Conservation (phyloP, 352 stramenopile genomes). For the Phytophthora litchii region DNA sequence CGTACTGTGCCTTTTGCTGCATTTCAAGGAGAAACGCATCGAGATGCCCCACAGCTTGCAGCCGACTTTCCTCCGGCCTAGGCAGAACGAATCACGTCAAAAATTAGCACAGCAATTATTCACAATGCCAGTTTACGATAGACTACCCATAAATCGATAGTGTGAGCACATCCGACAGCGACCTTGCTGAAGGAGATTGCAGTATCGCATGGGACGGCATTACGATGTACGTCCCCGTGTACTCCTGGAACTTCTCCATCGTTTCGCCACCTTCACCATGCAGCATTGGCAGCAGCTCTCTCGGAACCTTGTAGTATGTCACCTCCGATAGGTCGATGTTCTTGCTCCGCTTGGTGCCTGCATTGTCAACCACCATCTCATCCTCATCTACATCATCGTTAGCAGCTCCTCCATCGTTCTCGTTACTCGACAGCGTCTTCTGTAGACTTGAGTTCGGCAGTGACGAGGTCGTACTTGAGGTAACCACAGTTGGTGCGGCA, state of each 20-base stretch:
- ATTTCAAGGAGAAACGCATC: slow-evolving; percentile 71
- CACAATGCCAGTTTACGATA: not conserved
- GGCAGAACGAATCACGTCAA: slow-evolving; percentile 23
- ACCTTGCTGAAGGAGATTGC: slow-evolving; percentile 15
- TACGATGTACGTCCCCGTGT: slow-evolving; percentile 81
- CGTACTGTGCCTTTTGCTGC: slow-evolving; percentile 52
- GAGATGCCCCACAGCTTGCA: slow-evolving; percentile 60
- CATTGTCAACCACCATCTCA: slow-evolving; percentile 60
- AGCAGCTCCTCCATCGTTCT: slow-evolving; percentile 11
- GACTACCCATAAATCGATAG: slow-evolving; percentile 81
- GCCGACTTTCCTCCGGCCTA: slow-evolving; percentile 45
- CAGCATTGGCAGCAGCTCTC: slow-evolving; percentile 66
- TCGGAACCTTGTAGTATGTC: slow-evolving; percentile 75
- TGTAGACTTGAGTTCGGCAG: slow-evolving; percentile 16
- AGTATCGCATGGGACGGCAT: slow-evolving; percentile 44
- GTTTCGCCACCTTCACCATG: slow-evolving; percentile 74
- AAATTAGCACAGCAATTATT: slow-evolving; percentile 6
- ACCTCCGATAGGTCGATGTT: slow-evolving; percentile 82
- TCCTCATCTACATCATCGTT: slow-evolving; percentile 38
- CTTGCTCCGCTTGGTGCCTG: slow-evolving; percentile 43
- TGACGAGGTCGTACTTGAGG: slow-evolving; percentile 1
- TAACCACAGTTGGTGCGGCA: not conserved
- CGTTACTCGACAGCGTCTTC: slow-evolving; percentile 17
- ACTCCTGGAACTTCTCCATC: slow-evolving; percentile 79
- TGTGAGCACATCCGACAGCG: slow-evolving; percentile 42